phyloP scores from a whole-genome alignment of 441 rosid species.

The Omphalea diandra region DNA sequence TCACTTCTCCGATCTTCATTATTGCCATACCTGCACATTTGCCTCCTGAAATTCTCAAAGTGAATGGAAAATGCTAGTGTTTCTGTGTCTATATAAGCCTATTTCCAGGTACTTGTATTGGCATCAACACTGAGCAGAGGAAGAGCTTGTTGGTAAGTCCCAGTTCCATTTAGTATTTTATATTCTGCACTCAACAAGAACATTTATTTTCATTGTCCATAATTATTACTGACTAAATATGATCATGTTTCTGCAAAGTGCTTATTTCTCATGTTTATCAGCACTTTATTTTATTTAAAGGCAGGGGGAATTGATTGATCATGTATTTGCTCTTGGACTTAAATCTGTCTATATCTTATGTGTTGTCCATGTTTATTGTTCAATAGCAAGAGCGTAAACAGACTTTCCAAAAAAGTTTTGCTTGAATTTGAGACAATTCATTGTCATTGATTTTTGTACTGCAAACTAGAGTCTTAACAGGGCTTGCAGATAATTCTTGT shows the following conservation, averaged over 20 bases:
- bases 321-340: not conserved
- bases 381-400: not conserved
- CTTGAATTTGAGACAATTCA: not conserved
- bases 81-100: constrained; percentile 5
- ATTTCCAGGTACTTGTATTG: constrained; percentile 3
- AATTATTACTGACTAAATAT: not conserved
- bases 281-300: not conserved
- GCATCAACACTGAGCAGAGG: too few species aligned
- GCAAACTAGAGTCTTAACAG: not conserved
- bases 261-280: not conserved
- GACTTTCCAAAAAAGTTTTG: not conserved
- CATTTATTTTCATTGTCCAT: not conserved
- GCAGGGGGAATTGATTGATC: not conserved
- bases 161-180: too few species aligned
- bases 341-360: not conserved
- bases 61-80: not conserved
- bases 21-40: not conserved
- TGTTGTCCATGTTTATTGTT: not conserved
- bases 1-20: not conserved
- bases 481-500: not conserved
- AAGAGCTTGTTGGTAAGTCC: not conserved
- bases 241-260: not conserved
- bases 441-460: not conserved
- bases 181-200: too few species aligned
- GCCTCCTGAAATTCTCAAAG: not conserved